Base-by-base conservation (phyloP, 805 yeast genomes). In the Candida silvicultrix region DNA sequence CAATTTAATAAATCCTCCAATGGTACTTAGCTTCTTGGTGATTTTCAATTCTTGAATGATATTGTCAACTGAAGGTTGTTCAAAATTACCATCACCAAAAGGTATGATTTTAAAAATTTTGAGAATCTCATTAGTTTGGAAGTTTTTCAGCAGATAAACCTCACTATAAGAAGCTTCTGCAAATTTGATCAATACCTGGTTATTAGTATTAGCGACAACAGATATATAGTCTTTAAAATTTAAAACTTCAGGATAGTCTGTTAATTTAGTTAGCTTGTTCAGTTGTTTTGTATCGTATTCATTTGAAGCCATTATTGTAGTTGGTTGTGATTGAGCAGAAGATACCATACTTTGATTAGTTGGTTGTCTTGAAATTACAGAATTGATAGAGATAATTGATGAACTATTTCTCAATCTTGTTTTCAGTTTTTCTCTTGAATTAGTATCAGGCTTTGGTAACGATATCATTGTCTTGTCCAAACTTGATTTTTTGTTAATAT, bases 371-470 rank as follows among this genome's bases (percentile, higher is more conserved):
- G 60, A 55, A 2, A 49, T 46, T 18, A 51, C 51, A 8, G 62
- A 57, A 32, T 51, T 67, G 34, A 75, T 64, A 12, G 78, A 70
- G 23, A 76, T 55, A 40, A 77, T 58, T 4, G 81, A 75, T 2
- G 75, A 64, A 25, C 78, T 73, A 45, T 75, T 77, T 52, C 71
- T 70, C 41, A 81, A 62, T 53, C 77, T 81, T 47, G 71, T 69
- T 51, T 73, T 70, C 44, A 81, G 65, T 49, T 78, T 80, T 49
- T 74, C 79, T 32, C 79, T 68, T 15, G 85, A 74, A 12, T 70
- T 71, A 35, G 73, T 75, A 46, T 75, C 78, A 7, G 83, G 81
- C 43, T 46, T 53, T 1, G 87, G 88, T 46, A 78, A 61, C 4
- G 86, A 80, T 15, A 81, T 81, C 64, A 67, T 68, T 8, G 66